A percentile compares a stretch with the other conserved stretches of the same genome.
Evolutionary conservation across 2,329 filamentous ascomycete species (phyloP).

Genomic region (Magnaporthiopsis poae): DNA sequence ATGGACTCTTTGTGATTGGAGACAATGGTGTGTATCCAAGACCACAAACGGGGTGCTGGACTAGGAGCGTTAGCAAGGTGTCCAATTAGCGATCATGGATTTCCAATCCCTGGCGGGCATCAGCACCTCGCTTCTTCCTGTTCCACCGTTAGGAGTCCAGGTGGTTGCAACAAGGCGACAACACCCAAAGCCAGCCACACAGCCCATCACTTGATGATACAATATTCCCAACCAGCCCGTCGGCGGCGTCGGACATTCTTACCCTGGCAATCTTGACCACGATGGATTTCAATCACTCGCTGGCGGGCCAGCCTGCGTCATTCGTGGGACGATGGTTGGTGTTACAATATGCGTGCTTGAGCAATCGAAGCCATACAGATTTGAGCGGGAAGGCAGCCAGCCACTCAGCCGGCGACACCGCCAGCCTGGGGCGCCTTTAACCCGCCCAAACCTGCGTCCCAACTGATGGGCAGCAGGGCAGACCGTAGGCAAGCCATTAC

Average conservation of each 20-base stretch:
- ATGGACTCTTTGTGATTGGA: background rate
- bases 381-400: background rate
- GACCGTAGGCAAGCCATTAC: background rate
- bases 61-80: background rate
- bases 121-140: background rate
- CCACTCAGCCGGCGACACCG: background rate
- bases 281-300: too few species aligned
- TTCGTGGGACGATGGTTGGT: background rate
- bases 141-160: background rate
- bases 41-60: background rate
- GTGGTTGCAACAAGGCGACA: background rate
- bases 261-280: background rate
- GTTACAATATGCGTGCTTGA: background rate
- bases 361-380: background rate
- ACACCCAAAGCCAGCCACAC: background rate
- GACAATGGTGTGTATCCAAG: background rate
- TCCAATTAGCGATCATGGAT: background rate
- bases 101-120: constrained; percentile 1
- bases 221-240: background rate
- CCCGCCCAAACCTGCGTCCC: background rate
- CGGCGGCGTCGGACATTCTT: background rate
- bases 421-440: background rate
- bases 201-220: background rate
- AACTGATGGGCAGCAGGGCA: background rate
- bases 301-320: background rate